Percentiles rank a stretch among this genome's conserved stretches.
Conservation (phyloP, 2,329 filamentous ascomycete genomes). For the Endocalyx cinctus region DNA sequence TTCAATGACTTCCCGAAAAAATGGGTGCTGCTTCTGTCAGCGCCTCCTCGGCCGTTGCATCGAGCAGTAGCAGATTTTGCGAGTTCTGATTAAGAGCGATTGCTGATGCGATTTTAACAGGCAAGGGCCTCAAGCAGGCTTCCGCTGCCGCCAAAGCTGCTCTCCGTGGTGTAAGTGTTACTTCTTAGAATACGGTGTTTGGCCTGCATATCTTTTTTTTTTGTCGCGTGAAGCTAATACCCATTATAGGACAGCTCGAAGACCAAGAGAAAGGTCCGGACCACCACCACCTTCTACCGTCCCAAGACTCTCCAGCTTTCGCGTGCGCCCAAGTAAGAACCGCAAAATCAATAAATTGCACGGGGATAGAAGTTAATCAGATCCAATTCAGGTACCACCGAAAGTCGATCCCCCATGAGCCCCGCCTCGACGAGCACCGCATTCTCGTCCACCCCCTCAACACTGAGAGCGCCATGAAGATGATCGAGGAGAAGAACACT, state of each 20-base stretch:
- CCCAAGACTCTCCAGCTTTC: slow-evolving; percentile 94
- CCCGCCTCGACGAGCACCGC: slow-evolving; percentile 96
- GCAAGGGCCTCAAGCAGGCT: slow-evolving; percentile 77
- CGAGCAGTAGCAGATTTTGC: slow-evolving; percentile 73
- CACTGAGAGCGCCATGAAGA: slow-evolving; percentile 99
- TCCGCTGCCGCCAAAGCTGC: slow-evolving; percentile 92
- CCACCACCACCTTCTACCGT: slow-evolving; percentile 91
- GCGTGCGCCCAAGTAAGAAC: slow-evolving; percentile 84
- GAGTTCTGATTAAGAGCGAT: slow-evolving; percentile 66
- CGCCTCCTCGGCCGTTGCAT: slow-evolving; percentile 38
- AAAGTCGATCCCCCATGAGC: slow-evolving; percentile 85
- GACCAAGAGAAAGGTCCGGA: slow-evolving; percentile 90
- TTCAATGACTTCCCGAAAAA: slow-evolving; percentile 7
- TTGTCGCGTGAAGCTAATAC: slow-evolving; percentile 13
- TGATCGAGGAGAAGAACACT: slow-evolving; percentile 99
- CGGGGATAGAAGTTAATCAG: too few species aligned
- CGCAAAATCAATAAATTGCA: too few species aligned
- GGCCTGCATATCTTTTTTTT: not conserved
- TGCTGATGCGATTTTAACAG: slow-evolving; percentile 60
- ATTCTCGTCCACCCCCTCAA: slow-evolving; percentile 97
- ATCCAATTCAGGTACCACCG: too few species aligned
- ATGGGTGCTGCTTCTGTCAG: slow-evolving; percentile 12
- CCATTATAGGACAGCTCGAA: slow-evolving; percentile 49
- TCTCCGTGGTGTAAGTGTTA: slow-evolving; percentile 80
- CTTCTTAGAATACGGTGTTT: too few species aligned